Conservation (phyloP, 306 rosid species). For the Pachyrhizus erosus region DNA sequence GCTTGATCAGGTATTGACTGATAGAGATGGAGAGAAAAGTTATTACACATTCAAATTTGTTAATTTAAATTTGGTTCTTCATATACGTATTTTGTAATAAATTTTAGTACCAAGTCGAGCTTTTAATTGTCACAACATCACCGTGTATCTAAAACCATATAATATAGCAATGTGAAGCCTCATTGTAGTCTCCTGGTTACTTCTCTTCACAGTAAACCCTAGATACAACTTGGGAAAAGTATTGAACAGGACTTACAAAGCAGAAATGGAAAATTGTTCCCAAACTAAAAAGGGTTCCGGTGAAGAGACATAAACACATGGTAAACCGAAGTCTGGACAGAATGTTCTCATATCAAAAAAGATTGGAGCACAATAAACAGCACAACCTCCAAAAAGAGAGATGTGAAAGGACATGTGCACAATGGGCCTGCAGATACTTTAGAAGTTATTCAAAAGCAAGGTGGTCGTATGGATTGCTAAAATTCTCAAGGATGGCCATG, state of each 20-base stretch:
- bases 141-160: constrained; percentile 52
- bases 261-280: constrained; percentile 58
- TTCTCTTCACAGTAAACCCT: constrained; percentile 56
- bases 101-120: constrained; percentile 66
- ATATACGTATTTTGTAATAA: constrained; percentile 59
- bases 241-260: constrained; percentile 51
- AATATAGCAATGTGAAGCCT: constrained; percentile 64
- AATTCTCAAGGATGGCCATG: constrained; percentile 69
- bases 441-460: constrained; percentile 69
- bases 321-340: constrained; percentile 54
- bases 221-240: constrained; percentile 58
- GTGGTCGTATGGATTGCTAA: constrained; percentile 74
- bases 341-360: constrained; percentile 51
- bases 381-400: constrained; percentile 61
- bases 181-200: constrained; percentile 59
- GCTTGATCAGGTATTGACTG: constrained; percentile 35
- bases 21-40: constrained; percentile 28
- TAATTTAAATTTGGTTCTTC: constrained; percentile 50
- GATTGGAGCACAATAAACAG: constrained; percentile 57
- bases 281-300: constrained; percentile 51
- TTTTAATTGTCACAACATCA: constrained; percentile 63
- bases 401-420: constrained; percentile 53
- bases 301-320: constrained; percentile 54
- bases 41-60: constrained; percentile 50
- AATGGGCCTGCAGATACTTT: constrained; percentile 60